A percentile compares a stretch with the other conserved stretches of the same genome.
Conservation (phyloP, 768 basidiomycete genomes). For the Naganishia kalamii region DNA sequence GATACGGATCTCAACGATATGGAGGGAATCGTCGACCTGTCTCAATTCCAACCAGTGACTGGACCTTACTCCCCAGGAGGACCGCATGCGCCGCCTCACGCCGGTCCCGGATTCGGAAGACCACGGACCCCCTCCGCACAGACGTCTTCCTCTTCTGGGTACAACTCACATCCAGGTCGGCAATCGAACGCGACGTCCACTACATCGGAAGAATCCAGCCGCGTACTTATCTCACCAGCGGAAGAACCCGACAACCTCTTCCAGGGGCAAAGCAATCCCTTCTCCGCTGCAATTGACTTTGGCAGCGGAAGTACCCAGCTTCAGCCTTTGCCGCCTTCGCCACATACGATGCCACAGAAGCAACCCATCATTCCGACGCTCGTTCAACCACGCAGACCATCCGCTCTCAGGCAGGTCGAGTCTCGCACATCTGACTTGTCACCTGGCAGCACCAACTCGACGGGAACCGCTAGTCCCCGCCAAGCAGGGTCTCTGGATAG, state of each 20-base stretch:
- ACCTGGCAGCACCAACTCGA: not conserved
- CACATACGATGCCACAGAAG: slow-evolving; percentile 30
- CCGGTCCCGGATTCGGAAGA: not conserved
- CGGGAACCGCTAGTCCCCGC: slow-evolving; percentile 28
- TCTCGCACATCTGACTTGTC: slow-evolving; percentile 17
- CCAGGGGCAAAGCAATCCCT: slow-evolving; percentile 18
- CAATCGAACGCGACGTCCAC: not conserved
- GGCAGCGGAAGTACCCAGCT: slow-evolving; percentile 2
- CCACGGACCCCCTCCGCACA: not conserved
- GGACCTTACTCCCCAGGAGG: not conserved
- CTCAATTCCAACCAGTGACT: not conserved
- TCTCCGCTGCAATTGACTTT: slow-evolving; percentile 10
- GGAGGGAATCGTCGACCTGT: slow-evolving; percentile 69
- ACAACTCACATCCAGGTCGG: not conserved
- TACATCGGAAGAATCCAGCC: slow-evolving; percentile 3
- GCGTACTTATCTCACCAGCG: not conserved
- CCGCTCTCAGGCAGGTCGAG: slow-evolving; percentile 43
- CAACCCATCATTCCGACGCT: slow-evolving; percentile 33
- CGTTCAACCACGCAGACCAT: slow-evolving; percentile 42
- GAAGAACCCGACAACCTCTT: slow-evolving; percentile 7
- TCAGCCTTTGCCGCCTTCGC: slow-evolving; percentile 1
- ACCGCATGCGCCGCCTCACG: not conserved
- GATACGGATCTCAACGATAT: slow-evolving; percentile 69
- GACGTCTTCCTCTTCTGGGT: not conserved
- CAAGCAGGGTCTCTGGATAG: slow-evolving; percentile 39